Evolutionary conservation across 2,329 filamentous ascomycete genomes (phyloP).

Genomic region (Parascedosporium putredinis): DNA sequence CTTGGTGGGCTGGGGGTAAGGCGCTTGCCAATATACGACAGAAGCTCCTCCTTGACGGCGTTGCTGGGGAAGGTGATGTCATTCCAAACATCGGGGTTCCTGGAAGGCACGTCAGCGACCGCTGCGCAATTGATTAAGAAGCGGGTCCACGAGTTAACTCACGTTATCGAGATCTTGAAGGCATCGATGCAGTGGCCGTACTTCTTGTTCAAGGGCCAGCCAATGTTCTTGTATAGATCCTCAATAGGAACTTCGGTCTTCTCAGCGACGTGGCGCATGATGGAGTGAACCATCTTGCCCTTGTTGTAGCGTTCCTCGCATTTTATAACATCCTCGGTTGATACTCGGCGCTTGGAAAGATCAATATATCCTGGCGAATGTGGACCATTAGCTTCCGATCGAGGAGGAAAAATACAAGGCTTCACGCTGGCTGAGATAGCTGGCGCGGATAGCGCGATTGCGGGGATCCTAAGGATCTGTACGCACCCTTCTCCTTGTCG

Average conservation of each 20-base stretch:
- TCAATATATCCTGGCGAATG: constrained; percentile 67
- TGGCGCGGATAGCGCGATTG: neutral
- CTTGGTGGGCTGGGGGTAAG: constrained; percentile 98
- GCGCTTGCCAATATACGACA: constrained; percentile 93
- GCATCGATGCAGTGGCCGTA: constrained; percentile 95
- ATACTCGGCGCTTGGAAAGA: constrained; percentile 95
- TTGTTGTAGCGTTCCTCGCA: constrained; percentile 99
- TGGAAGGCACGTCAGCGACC: too few relatives aligned
- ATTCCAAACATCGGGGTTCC: constrained; percentile 92
- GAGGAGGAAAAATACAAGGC: too few relatives aligned
- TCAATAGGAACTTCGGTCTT: constrained; percentile 94
- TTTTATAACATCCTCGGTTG: constrained; percentile 93
- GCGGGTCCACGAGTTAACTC: constrained; percentile 22
- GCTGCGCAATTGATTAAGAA: neutral
- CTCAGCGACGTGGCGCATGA: constrained; percentile 97
- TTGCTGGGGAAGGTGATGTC: constrained; percentile 84
- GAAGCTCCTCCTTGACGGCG: constrained; percentile 76
- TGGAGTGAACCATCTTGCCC: constrained; percentile 98
- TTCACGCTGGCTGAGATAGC: too few relatives aligned
- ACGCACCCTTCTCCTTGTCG: constrained; percentile 91
- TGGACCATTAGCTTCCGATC: too few relatives aligned
- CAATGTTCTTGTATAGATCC: constrained; percentile 84
- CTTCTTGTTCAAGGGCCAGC: constrained; percentile 95
- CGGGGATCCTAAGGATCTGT: too few relatives aligned
- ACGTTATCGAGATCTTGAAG: constrained; percentile 99